Base-by-base conservation (phyloP, 2,329 filamentous ascomycete species). In the Plectosphaerella sp. region DNA sequence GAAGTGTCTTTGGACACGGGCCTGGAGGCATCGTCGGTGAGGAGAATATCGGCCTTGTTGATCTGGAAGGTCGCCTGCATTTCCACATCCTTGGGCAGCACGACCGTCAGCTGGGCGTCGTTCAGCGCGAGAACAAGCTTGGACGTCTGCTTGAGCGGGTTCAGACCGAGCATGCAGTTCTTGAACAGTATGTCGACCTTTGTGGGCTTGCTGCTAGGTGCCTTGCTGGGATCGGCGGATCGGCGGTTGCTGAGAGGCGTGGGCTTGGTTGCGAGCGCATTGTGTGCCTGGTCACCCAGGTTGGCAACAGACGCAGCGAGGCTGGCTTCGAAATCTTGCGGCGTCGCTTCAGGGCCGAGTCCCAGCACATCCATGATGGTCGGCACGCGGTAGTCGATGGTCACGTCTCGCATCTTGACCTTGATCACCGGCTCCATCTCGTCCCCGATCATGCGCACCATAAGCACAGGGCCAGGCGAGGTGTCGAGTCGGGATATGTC, bases 351-450 rank as follows among this genome's bases (percentile, higher is more conserved):
- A 15, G 86, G 82, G 14, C 78, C 77, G 2, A 95, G 76, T 0
- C 84, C 87, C 7, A 96, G 78, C 5, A 96, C 68, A 49, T 91
- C 89, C 76, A 96, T 87, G 1, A 97, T 68, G 0, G 89, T 90
- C 0, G 89, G 82, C 4, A 97, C 88, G 15, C 87, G 87, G 66
- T 99, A 99, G 65, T 99, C 95, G n/a, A 91, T 69, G 54, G 84
- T 87, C 5, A 96, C 60, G 55, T 96, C 91, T 67, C 88, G 89
- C 42, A 97, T 72, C 65, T 96, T 95, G 53, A 97, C 68, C 66
- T 95, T 96, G 58, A 97, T 76, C 7, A 90, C 85, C 0, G 95
- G 93, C 57, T 97, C 93, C 71, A 95, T 89, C 65, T 97, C 93
- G 64, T 97, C 92, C 0, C 91, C 91, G 58, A 99, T 89, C 72